A percentile compares a stretch with the other conserved stretches of the same genome.
Conservation (phyloP, 2,329 filamentous ascomycete species). For the Calonectria pteridis region DNA sequence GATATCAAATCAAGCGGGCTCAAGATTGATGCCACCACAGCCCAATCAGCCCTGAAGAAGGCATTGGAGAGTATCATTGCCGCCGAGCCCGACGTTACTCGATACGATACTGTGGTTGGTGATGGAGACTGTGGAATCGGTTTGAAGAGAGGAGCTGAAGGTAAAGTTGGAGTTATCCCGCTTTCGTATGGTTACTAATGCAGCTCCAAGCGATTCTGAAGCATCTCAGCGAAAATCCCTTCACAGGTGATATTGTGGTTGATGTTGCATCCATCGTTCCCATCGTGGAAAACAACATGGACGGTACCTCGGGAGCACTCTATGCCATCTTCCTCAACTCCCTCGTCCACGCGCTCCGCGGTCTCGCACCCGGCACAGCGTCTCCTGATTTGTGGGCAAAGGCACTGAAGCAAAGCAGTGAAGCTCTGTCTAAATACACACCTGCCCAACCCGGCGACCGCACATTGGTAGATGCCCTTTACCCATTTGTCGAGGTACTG, state of each 20-base stretch:
- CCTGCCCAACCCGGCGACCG: slow-evolving; percentile 90
- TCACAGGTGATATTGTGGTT: slow-evolving; percentile 65
- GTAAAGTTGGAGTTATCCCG: slow-evolving; percentile 50
- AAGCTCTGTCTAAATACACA: slow-evolving; percentile 84
- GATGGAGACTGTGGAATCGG: slow-evolving; percentile 93
- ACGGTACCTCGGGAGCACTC: slow-evolving; percentile 71
- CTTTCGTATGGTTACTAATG: slow-evolving; percentile 33
- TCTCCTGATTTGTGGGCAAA: slow-evolving; percentile 64
- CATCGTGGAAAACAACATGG: slow-evolving; percentile 70
- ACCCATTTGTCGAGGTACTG: slow-evolving; percentile 86
- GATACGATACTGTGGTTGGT: slow-evolving; percentile 85
- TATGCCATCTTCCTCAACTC: slow-evolving; percentile 91
- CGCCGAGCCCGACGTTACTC: slow-evolving; percentile 78
- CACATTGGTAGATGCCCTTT: slow-evolving; percentile 89
- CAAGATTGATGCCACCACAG: slow-evolving; percentile 63
- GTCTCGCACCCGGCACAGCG: slow-evolving; percentile 54
- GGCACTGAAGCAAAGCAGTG: slow-evolving; percentile 78
- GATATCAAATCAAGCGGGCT: slow-evolving; percentile 61
- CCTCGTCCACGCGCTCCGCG: slow-evolving; percentile 73
- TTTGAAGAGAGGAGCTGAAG: slow-evolving; percentile 87
- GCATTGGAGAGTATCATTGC: slow-evolving; percentile 73
- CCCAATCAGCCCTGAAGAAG: slow-evolving; percentile 65
- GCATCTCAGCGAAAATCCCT: slow-evolving; percentile 58
- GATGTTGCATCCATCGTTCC: slow-evolving; percentile 66
- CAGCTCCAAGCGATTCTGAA: slow-evolving; percentile 61